Evolutionary conservation across 2,329 filamentous ascomycete genomes (phyloP), one percentile per base, ranked within the genome.

Genomic region (Pyrenophora seminiperda): DNA sequence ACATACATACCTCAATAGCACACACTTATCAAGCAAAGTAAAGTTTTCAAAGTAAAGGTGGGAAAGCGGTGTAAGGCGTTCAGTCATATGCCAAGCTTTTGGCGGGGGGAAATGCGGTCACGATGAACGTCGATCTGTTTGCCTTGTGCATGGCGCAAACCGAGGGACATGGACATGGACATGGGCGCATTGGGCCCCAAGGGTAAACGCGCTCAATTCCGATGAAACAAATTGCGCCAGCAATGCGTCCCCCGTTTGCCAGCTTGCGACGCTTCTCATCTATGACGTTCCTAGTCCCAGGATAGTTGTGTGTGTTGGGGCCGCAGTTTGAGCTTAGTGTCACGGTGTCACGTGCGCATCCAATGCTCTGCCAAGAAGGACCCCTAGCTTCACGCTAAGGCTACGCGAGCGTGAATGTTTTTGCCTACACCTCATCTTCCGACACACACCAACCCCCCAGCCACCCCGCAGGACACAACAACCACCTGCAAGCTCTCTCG

Each of bases 351-450:
- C 62, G 66, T 69, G 66, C 58, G 41, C 46, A 47, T 48, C 19
- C 59, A 59, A 55, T 63, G 59, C 61, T 55, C 57, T 50, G 65
- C 63, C 66, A 69, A 67, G 61, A 37, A 43, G 27, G 27, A 30
- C 33, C 41, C 41, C 50, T 58, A 64, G 55, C 47, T n/a, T n/a
- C 55, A 47, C 62, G 60, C 68, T 69, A 71, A n/a, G n/a, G 61
- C 56, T 70, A 71, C 63, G 67, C 68, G 68, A 70, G 66, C 63
- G 69, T 71, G 68, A 71, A 72, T 72, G 68, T 65, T 70, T 71
- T 71, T 65, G 63, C 61, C 58, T 67, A 59, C 56, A 56, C 58
- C 65, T 68, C 59, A 52, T 64, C 50, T 54, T 59, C 54, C 50
- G 43, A 58, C 47, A 53, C 50, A 27, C 49, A 54, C 56, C 60